Evolutionary conservation across 2,329 filamentous ascomycete species (phyloP).

Genomic region (Xylaria sp.): DNA sequence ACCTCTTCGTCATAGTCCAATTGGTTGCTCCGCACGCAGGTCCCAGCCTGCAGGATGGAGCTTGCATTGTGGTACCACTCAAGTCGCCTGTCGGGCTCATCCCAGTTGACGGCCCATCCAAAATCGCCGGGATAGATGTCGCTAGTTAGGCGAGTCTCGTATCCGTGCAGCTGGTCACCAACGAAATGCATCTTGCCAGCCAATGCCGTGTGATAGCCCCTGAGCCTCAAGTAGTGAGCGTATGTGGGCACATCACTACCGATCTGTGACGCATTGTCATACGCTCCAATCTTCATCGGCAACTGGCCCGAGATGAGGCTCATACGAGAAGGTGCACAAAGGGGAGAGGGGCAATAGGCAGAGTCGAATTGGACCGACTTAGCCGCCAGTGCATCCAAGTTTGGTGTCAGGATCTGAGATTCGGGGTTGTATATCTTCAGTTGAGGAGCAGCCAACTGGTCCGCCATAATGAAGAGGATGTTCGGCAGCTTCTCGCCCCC

Average conservation of each 20-base stretch:
- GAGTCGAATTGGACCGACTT: constrained; percentile 89
- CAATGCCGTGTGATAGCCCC: constrained; percentile 87
- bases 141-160: constrained; percentile 89
- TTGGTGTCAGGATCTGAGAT: constrained; percentile 89
- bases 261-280: constrained; percentile 88
- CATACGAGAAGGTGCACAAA: constrained; percentile 92
- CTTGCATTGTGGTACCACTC: constrained; percentile 98
- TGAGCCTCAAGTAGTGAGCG: constrained; percentile 84
- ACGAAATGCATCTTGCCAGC: constrained; percentile 99
- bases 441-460: constrained; percentile 88
- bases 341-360: constrained; percentile 90
- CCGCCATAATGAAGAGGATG: constrained; percentile 94
- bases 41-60: constrained; percentile 87
- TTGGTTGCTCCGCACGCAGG: constrained; percentile 90
- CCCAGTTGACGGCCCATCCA: constrained; percentile 96
- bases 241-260: constrained; percentile 87
- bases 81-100: constrained; percentile 80
- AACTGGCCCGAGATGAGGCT: constrained; percentile 92
- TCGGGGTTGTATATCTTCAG: constrained; percentile 90
- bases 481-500: constrained; percentile 62
- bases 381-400: constrained; percentile 82
- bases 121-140: constrained; percentile 96
- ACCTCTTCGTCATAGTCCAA: constrained; percentile 96
- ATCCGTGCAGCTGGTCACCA: constrained; percentile 91
- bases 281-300: constrained; percentile 89